Evolutionary conservation across 305 asterid genomes (phyloP).

Genomic region (Fraxinus ornus): DNA sequence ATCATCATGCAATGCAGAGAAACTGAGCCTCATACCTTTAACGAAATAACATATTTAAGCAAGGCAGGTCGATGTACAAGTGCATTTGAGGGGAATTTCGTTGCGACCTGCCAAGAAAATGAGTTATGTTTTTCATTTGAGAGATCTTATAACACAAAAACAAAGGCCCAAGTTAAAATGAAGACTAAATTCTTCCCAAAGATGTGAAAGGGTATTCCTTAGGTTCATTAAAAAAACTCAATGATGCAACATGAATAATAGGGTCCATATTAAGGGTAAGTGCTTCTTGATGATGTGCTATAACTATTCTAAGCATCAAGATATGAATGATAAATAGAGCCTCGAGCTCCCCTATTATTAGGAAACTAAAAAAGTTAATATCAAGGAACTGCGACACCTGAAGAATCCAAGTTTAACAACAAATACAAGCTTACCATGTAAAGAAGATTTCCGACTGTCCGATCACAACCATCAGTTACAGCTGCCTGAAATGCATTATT

Average conservation of each 20-base stretch:
- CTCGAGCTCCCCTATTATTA: not conserved
- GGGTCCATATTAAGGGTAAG: not conserved
- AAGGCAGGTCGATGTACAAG: slow-evolving; percentile 74
- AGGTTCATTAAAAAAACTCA: not conserved
- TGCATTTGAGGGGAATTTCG: slow-evolving; percentile 79
- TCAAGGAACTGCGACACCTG: slow-evolving; percentile 2
- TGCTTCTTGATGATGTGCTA: not conserved
- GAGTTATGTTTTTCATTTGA: not conserved
- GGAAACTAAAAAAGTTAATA: not conserved
- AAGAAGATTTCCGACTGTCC: slow-evolving; percentile 73
- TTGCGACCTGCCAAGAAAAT: slow-evolving; percentile 64
- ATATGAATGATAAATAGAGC: not conserved
- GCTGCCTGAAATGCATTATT: slow-evolving; percentile 59
- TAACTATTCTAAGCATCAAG: slow-evolving; percentile 3
- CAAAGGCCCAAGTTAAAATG: not conserved
- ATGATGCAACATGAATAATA: slow-evolving; percentile 5
- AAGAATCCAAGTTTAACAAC: not conserved
- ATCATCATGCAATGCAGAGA: not conserved
- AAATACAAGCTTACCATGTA: slow-evolving; percentile 60
- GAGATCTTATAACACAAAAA: slow-evolving; percentile 1
- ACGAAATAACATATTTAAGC: slow-evolving; percentile 62
- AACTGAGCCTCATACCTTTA: slow-evolving; percentile 51
- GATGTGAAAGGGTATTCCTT: not conserved
- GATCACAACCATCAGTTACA: slow-evolving; percentile 77
- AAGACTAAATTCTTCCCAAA: not conserved